Evolutionary conservation across 2,329 filamentous ascomycete genomes (phyloP).

Genomic region (Penicillium sp.): DNA sequence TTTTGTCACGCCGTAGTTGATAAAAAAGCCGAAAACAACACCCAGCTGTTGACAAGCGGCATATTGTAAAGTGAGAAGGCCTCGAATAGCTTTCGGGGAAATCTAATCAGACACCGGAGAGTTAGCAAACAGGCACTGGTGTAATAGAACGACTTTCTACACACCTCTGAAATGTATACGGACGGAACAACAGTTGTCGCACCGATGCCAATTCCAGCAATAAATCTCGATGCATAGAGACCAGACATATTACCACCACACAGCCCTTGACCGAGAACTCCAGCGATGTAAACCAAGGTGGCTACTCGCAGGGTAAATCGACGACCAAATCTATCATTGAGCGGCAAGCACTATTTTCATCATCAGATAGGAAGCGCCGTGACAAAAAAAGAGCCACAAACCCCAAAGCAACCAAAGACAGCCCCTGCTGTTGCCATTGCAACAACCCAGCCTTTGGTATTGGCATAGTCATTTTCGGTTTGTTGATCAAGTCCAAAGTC

Average conservation of each 20-base stretch:
- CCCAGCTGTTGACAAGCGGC: constrained; percentile 23
- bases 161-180: constrained; percentile 20
- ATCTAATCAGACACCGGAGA: not conserved
- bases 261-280: constrained; percentile 19
- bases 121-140: not conserved
- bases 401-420: constrained; percentile 21
- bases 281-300: constrained; percentile 20
- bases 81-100: constrained; percentile 19
- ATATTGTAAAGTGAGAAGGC: constrained; percentile 19
- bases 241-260: constrained; percentile 15
- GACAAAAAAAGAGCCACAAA: not conserved
- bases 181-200: constrained; percentile 14
- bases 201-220: constrained; percentile 20
- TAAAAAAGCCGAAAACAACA: constrained; percentile 22
- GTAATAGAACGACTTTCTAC: not conserved
- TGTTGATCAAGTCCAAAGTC: constrained; percentile 17
- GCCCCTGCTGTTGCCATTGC: constrained; percentile 23
- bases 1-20: constrained; percentile 23
- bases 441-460: constrained; percentile 24
- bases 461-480: constrained; percentile 17
- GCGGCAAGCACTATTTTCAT: constrained; percentile 12
- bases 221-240: constrained; percentile 18
- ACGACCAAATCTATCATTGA: constrained; percentile 18
- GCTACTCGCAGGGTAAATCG: constrained; percentile 18
- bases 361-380: not conserved